Evolutionary conservation across 169 alveolate species (phyloP), one percentile per base, ranked within the genome.

Genomic region (Plasmodium coatneyi): DNA sequence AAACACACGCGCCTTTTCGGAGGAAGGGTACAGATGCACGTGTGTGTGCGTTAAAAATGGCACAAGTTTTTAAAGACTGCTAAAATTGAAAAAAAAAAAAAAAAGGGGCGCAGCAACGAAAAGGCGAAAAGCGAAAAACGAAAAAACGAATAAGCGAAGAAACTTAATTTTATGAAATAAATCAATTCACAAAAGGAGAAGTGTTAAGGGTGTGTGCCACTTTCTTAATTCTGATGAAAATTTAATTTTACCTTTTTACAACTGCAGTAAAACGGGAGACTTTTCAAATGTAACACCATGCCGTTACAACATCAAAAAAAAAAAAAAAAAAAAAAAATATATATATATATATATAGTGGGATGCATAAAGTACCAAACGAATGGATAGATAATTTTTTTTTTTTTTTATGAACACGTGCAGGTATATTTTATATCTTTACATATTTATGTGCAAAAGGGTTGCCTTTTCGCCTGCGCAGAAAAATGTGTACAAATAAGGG

Each of bases 211-310:
- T 30, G 32, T 79, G 54, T 79, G 30, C 70, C 70, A 52, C 39
- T 28, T 81, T 81, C 72, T 66, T 36, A 83, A 66, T 60, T 60
- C 32, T 25, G 32, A 60, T 83, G 66, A 83, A 66, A 66, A 66
- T 83, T 66, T 83, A 66, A 36, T 83, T 78, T 66, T 83, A 30
- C 74, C 74, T 32, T 66, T 60, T 83, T 83, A 83, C 82, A 70
- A 80, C 92, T 83, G 34, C 72, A 83, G 12, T 60, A 14, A 83
- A 52, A 66, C 49, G 46, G 46, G 92, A 83, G 54, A 83, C 92
- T 66, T 36, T 70, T 34, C 25, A 83, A 70, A 66, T 36, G n/a
- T 52, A 81, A 54, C 52, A 46, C 16, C 79, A 46, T 41, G 56
- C 56, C 56, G 56, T 46, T 46, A 46, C 60, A 39, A 81, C 54